Evolutionary conservation across 1,284 basidiomycete species (phyloP).

Genomic region (Termitomyces sp.): DNA sequence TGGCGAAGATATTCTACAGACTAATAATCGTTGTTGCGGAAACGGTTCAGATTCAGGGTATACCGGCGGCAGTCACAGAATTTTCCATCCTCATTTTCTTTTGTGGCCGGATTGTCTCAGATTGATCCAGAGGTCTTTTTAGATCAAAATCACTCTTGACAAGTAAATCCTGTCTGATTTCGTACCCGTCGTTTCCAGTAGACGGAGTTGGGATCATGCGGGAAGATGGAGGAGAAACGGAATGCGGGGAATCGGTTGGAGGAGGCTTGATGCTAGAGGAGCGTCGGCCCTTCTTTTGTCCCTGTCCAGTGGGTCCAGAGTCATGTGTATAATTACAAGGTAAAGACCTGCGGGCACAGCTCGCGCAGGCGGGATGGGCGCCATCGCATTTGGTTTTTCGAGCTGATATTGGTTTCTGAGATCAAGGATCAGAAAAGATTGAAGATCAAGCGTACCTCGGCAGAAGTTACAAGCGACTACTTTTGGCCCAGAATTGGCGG

Average conservation of each 20-base stretch:
- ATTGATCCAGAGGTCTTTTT: slow-evolving; percentile 40
- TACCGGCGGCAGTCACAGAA: slow-evolving; percentile 30
- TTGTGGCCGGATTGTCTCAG: slow-evolving; percentile 33
- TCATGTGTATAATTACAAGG: slow-evolving; percentile 77
- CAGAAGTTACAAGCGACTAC: slow-evolving; percentile 82
- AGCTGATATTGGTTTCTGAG: slow-evolving; percentile 34
- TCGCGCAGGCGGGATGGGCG: slow-evolving; percentile 70
- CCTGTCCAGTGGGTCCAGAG: slow-evolving; percentile 31
- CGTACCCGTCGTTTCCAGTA: slow-evolving; percentile 34
- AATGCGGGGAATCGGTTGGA: slow-evolving; percentile 34
- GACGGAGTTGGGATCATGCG: slow-evolving; percentile 49
- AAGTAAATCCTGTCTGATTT: slow-evolving; percentile 29
- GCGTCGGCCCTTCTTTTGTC: slow-evolving; percentile 44
- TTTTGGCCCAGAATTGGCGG: slow-evolving; percentile 69
- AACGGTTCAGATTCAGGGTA: slow-evolving; percentile 37
- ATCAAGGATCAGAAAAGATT: background rate
- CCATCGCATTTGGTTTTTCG: slow-evolving; percentile 84
- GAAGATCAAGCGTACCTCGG: slow-evolving; percentile 49
- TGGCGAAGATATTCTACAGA: slow-evolving; percentile 33
- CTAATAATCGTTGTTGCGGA: slow-evolving; percentile 19
- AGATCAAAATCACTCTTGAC: slow-evolving; percentile 36
- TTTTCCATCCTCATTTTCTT: slow-evolving; percentile 56
- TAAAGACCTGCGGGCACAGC: slow-evolving; percentile 67
- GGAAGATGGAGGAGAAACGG: slow-evolving; percentile 48
- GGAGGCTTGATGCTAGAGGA: slow-evolving; percentile 43